Percentiles rank a stretch among this genome's conserved stretches.
phyloP scores from a whole-genome alignment of 2,329 filamentous ascomycete genomes.

The Penicillium sp. region DNA sequence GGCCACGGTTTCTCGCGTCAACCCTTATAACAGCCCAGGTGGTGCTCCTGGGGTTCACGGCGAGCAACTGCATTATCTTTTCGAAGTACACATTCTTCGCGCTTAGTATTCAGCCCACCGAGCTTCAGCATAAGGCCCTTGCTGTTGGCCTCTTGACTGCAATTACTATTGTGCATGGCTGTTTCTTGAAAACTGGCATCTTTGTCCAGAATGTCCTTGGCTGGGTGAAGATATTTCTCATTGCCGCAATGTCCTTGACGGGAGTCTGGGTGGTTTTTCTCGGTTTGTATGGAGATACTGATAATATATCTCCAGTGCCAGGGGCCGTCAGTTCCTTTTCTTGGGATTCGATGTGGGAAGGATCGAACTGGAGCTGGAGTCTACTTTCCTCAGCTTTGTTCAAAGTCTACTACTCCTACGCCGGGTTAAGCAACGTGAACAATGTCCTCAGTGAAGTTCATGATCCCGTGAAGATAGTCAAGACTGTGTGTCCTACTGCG shows the following conservation, averaged over 20 bases:
- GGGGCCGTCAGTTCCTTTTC: conserved; percentile 12
- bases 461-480: conserved; percentile 64
- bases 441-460: conserved; percentile 71
- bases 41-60: conserved; percentile 64
- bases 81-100: conserved; percentile 64
- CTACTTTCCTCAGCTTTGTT: conserved; percentile 62
- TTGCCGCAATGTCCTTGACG: conserved; percentile 60
- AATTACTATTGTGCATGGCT: conserved; percentile 59
- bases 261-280: conserved; percentile 59
- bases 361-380: conserved; percentile 67
- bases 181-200: conserved; percentile 57
- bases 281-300: conserved; percentile 25
- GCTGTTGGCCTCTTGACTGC: conserved; percentile 56
- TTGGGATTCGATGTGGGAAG: conserved; percentile 60
- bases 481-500: conserved; percentile 59
- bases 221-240: conserved; percentile 61
- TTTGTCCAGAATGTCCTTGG: conserved; percentile 60
- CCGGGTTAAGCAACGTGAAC: conserved; percentile 64
- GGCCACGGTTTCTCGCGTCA: conserved; percentile 62
- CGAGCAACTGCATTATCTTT: conserved; percentile 68
- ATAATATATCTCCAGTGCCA: not conserved
- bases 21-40: conserved; percentile 63
- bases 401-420: conserved; percentile 67
- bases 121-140: conserved; percentile 54
- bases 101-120: conserved; percentile 50